phyloP scores from a whole-genome alignment of 805 yeast genomes.

The Wickerhamiella kazuoi region DNA sequence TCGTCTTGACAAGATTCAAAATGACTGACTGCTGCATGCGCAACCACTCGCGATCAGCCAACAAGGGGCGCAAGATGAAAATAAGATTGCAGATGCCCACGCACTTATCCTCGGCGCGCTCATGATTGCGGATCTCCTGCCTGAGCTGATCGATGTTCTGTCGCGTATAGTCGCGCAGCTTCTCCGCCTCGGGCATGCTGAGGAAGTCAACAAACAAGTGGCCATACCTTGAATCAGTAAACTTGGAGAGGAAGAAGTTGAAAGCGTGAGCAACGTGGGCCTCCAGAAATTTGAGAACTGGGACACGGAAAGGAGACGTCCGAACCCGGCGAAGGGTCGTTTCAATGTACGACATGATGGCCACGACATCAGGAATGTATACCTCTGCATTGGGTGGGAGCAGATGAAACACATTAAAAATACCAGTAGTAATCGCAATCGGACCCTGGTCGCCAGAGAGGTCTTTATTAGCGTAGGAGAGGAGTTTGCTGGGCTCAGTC shows the following conservation, averaged over 20 bases:
- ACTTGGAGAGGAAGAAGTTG: slow-evolving; percentile 48
- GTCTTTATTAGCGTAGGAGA: slow-evolving; percentile 62
- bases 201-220: slow-evolving; percentile 51
- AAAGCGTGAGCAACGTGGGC: slow-evolving; percentile 63
- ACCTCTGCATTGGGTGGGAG: slow-evolving; percentile 85
- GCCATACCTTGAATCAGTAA: slow-evolving; percentile 47
- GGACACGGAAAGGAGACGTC: slow-evolving; percentile 77
- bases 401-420: slow-evolving; percentile 76
- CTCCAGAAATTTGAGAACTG: slow-evolving; percentile 71
- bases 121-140: slow-evolving; percentile 31
- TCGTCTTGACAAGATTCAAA: slow-evolving; percentile 20
- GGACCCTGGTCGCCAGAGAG: slow-evolving; percentile 55
- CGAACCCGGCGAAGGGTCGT: slow-evolving; percentile 69
- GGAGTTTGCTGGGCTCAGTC: slow-evolving; percentile 71
- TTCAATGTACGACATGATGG: slow-evolving; percentile 61
- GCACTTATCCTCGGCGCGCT: slow-evolving; percentile 35
- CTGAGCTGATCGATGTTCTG: slow-evolving; percentile 33
- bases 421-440: slow-evolving; percentile 74
- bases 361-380: slow-evolving; percentile 73
- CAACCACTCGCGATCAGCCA: slow-evolving; percentile 42
- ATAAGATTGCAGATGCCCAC: slow-evolving; percentile 54
- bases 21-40: slow-evolving; percentile 29
- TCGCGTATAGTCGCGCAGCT: slow-evolving; percentile 39
- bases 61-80: slow-evolving; percentile 33
- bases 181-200: slow-evolving; percentile 25